These are phyloP conservation scores for Dunaliella sp. DNA, from an alignment of 139 green algal species.

Conservation along the genomic window DNA sequence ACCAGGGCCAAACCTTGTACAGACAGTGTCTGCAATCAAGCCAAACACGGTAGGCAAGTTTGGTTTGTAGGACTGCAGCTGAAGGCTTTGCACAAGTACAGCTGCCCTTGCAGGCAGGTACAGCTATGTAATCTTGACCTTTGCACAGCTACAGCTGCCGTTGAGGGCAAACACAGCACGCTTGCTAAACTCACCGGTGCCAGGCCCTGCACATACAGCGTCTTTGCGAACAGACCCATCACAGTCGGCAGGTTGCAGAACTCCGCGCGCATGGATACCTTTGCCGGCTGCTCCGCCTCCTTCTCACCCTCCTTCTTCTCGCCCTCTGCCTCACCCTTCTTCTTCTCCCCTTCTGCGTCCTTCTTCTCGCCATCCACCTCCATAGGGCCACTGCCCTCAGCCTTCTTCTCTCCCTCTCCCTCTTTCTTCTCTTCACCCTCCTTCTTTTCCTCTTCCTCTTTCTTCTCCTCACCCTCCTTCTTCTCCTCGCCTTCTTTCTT, in stretches of 20 bases:
- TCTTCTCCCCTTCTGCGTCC: background rate
- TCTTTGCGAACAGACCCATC: constrained; percentile 44
- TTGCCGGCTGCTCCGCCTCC: constrained; percentile 6
- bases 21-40: too few species aligned
- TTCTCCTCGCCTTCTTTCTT: background rate
- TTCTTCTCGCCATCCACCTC: constrained; percentile 3
- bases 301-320: constrained; percentile 5
- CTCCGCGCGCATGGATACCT: constrained; percentile 54
- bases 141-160: too few species aligned
- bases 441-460: background rate
- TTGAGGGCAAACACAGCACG: too few species aligned
- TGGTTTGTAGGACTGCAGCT: too few species aligned
- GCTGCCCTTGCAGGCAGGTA: too few species aligned
- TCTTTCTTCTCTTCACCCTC: constrained; percentile 17
- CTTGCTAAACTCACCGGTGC: constrained; percentile 30
- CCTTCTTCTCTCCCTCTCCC: constrained; percentile 8
- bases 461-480: background rate
- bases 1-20: too few species aligned
- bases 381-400: background rate
- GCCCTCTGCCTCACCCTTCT: background rate
- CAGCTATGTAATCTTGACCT: too few species aligned
- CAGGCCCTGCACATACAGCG: constrained; percentile 56
- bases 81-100: too few species aligned
- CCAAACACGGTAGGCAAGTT: too few species aligned
- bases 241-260: constrained; percentile 34